Evolutionary conservation across 495 filamentous ascomycete species (phyloP).

Genomic region (Neurospora sp.): DNA sequence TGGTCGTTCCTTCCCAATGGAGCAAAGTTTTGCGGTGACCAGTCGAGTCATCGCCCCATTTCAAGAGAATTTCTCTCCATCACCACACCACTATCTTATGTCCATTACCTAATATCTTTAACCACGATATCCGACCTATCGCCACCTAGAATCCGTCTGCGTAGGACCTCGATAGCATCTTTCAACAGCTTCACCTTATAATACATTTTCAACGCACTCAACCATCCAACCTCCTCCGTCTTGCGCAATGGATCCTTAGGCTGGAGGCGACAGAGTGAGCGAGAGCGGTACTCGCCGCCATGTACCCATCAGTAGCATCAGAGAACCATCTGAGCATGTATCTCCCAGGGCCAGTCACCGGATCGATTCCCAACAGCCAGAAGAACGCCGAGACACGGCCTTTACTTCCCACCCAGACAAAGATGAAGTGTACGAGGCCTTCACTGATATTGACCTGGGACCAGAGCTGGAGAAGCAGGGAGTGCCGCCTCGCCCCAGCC

Average conservation of each 20-base stretch:
- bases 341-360: not conserved
- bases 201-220: not conserved
- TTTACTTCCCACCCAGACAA: not conserved
- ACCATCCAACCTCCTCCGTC: not conserved
- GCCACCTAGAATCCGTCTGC: not conserved
- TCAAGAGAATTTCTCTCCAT: not conserved
- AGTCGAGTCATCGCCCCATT: not conserved
- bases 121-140: not conserved
- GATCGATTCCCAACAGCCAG: not conserved
- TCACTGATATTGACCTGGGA: not conserved
- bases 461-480: not conserved
- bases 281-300: not conserved
- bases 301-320: not conserved
- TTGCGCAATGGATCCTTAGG: not conserved
- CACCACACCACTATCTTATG: not conserved
- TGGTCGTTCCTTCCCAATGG: not conserved
- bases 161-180: not conserved
- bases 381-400: not conserved
- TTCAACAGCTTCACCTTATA: not conserved
- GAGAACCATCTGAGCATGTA: not conserved
- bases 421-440: not conserved
- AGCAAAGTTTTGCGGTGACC: not conserved
- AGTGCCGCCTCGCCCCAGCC: not conserved
- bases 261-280: not conserved
- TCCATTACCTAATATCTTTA: not conserved